Percentiles rank a stretch among this genome's conserved stretches.
Evolutionary conservation across 768 basidiomycete species (phyloP).

Genomic region (Leccinum ochraceum): DNA sequence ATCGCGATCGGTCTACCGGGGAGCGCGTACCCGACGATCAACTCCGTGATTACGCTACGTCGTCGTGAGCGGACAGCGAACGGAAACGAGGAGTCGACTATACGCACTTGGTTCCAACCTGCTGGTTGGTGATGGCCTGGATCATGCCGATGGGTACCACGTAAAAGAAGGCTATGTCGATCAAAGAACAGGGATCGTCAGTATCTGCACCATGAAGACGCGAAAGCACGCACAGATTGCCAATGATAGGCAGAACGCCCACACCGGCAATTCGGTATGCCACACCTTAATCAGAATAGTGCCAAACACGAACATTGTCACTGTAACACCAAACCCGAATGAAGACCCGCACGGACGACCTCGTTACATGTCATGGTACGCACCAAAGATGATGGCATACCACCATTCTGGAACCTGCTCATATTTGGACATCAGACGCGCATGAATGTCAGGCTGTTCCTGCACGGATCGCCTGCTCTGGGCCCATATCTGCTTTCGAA

Average conservation of each 20-base stretch:
- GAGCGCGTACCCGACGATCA: conserved; percentile 58
- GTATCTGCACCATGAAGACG: not conserved
- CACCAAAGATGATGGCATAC: conserved; percentile 41
- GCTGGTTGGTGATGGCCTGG: conserved; percentile 79
- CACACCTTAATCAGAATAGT: conserved; percentile 60
- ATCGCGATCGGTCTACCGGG: conserved; percentile 72
- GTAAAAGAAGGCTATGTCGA: conserved; percentile 49
- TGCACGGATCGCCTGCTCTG: conserved; percentile 69
- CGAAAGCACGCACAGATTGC: conserved; percentile 24
- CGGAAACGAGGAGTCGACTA: not conserved
- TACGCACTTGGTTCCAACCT: conserved; percentile 55
- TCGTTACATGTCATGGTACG: not conserved
- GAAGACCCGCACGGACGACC: not conserved
- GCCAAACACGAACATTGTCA: conserved; percentile 57
- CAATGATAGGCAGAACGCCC: conserved; percentile 43
- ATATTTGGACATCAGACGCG: conserved; percentile 57
- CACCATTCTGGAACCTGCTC: conserved; percentile 63
- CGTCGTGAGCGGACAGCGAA: conserved; percentile 1
- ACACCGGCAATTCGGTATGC: conserved; percentile 49
- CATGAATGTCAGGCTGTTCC: conserved; percentile 79
- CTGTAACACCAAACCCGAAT: conserved; percentile 18
- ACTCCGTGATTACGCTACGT: conserved; percentile 62
- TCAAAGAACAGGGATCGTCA: not conserved
- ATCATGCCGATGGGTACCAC: conserved; percentile 77
- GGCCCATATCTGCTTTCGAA: conserved; percentile 75